These are phyloP conservation scores for Iberis pinnata DNA, from an alignment of 345 rosid species.

Conservation along the genomic window DNA sequence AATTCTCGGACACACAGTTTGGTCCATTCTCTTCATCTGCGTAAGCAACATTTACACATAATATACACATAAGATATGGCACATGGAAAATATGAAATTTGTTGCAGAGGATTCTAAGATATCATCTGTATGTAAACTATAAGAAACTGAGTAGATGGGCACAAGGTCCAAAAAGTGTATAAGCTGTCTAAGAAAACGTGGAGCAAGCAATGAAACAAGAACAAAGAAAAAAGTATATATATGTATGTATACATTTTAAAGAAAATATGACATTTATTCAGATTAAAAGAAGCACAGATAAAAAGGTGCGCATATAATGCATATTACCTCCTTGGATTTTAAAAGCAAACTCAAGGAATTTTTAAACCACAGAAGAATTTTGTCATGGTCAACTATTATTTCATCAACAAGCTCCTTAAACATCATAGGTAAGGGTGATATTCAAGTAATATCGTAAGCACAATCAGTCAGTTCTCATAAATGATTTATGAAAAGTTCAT, in stretches of 20 bases:
- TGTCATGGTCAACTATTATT: neutral
- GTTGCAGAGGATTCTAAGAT: neutral
- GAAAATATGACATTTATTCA: too few relatives aligned
- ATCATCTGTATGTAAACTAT: neutral
- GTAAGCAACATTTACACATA: conserved; percentile 11
- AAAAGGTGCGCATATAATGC: neutral
- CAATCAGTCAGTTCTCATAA: conserved; percentile 8
- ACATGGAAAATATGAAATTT: neutral
- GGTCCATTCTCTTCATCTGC: conserved; percentile 25
- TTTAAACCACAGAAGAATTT: neutral
- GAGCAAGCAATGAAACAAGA: neutral
- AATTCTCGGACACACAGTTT: conserved; percentile 15
- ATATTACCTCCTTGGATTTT: neutral
- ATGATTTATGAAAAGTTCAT: neutral
- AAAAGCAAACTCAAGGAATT: neutral
- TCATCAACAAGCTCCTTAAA: conserved; percentile 8
- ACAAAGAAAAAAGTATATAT: too few relatives aligned
- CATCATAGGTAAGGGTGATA: neutral
- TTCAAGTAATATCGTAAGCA: conserved; percentile 5
- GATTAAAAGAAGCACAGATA: neutral
- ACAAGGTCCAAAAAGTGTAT: neutral
- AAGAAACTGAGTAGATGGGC: neutral
- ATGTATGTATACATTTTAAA: too few relatives aligned
- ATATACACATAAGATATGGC: conserved; percentile 1
- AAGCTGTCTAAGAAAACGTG: neutral